phyloP scores from a whole-genome alignment of 805 yeast species.

The Candida ascalaphidarum region DNA sequence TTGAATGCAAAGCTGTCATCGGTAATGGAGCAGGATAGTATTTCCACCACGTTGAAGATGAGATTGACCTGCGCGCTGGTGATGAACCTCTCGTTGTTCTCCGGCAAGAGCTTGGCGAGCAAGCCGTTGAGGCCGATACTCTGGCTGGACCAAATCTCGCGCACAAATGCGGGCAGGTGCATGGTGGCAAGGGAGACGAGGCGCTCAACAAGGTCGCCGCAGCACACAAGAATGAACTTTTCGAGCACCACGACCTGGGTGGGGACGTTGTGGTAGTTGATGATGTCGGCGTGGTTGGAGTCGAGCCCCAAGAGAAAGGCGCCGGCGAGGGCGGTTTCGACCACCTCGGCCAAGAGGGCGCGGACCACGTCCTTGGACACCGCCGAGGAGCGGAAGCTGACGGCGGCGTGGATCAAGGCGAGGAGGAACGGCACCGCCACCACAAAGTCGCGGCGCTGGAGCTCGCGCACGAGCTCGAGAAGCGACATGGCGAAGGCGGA shows the following conservation, averaged over 20 bases:
- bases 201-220: constrained; percentile 2
- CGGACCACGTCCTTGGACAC: constrained; percentile 26
- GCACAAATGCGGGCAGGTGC: neutral
- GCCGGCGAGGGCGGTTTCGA: constrained; percentile 9
- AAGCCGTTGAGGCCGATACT: constrained; percentile 21
- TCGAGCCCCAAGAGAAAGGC: constrained; percentile 18
- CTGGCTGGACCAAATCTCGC: constrained; percentile 18
- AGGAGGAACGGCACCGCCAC: constrained; percentile 53
- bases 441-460: constrained; percentile 15
- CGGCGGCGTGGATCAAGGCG: constrained; percentile 45
- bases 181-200: neutral
- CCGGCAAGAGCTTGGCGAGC: constrained; percentile 36
- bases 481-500: constrained; percentile 24
- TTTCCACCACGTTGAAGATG: constrained; percentile 44
- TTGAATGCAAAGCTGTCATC: constrained; percentile 18
- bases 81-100: constrained; percentile 35
- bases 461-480: constrained; percentile 17
- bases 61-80: constrained; percentile 37
- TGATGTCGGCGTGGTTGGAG: constrained; percentile 18
- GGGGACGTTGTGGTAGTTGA: constrained; percentile 20
- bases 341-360: constrained; percentile 7
- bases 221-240: neutral
- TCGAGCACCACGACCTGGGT: constrained; percentile 10
- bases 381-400: constrained; percentile 58
- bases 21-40: constrained; percentile 36